Conservation (phyloP, 129 eudicot species). For the Dittrichia graveolens region DNA sequence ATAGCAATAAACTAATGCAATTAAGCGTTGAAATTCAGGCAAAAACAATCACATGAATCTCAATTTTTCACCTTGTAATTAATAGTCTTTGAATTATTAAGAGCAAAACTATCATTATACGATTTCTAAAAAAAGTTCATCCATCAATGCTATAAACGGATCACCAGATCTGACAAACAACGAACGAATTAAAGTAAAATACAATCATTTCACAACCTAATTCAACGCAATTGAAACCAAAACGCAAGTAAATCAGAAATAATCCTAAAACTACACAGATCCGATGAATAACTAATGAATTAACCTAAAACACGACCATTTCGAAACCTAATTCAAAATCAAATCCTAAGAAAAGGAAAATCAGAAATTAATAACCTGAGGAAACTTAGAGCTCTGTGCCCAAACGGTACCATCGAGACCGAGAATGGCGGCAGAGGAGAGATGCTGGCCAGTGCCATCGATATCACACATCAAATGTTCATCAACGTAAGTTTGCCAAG, state of each 20-base stretch:
- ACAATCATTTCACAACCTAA: not conserved
- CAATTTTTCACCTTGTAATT: not conserved
- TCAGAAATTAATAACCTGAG: constrained; percentile 47
- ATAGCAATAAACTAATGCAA: not conserved
- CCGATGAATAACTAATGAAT: too few relatives aligned
- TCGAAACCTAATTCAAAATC: not conserved
- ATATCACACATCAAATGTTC: constrained; percentile 66
- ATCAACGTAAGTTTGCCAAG: constrained; percentile 74
- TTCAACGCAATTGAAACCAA: not conserved
- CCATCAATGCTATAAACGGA: not conserved
- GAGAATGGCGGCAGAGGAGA: constrained; percentile 59
- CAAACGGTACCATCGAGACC: constrained; percentile 65
- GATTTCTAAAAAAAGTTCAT: not conserved
- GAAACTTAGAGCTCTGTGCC: constrained; percentile 66
- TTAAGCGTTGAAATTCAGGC: not conserved
- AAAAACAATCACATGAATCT: not conserved
- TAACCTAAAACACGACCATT: not conserved
- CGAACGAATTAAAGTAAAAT: not conserved
- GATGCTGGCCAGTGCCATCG: constrained; percentile 46
- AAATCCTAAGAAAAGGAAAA: too few relatives aligned
- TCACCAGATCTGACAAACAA: not conserved
- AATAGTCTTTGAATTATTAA: not conserved
- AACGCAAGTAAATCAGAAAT: not conserved
- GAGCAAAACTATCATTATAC: not conserved
- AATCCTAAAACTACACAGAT: not conserved